These are phyloP conservation scores for Prosopis cineraria DNA, from an alignment of 306 rosid genomes.

Conservation along the genomic window DNA sequence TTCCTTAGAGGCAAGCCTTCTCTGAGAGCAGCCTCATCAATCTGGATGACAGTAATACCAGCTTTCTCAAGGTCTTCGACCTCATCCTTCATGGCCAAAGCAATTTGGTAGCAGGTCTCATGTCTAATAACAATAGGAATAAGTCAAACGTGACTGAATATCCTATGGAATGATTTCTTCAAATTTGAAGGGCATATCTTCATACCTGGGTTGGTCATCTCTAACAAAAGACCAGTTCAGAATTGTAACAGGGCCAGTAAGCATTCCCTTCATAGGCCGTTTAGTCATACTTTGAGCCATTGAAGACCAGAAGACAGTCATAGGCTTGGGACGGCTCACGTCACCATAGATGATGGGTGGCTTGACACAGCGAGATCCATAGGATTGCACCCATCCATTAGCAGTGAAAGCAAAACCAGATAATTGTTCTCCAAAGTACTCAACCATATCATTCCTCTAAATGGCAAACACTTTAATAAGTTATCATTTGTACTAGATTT, in stretches of 20 bases:
- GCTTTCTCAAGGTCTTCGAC: slow-evolving; percentile 91
- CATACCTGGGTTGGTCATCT: slow-evolving; percentile 84
- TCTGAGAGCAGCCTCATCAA: slow-evolving; percentile 89
- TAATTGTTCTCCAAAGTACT: slow-evolving; percentile 87
- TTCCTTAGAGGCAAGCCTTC: slow-evolving; percentile 86
- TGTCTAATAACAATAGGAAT: slow-evolving; percentile 45
- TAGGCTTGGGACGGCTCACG: slow-evolving; percentile 88
- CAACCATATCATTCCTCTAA: slow-evolving; percentile 96
- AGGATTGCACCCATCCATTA: slow-evolving; percentile 95
- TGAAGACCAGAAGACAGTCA: slow-evolving; percentile 92
- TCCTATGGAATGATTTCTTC: neutral
- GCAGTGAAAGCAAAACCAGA: slow-evolving; percentile 88
- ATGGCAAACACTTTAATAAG: slow-evolving; percentile 18
- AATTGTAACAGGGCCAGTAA: slow-evolving; percentile 88
- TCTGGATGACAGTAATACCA: slow-evolving; percentile 75
- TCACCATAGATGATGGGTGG: slow-evolving; percentile 92
- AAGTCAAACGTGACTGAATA: slow-evolving; percentile 15
- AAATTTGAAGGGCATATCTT: neutral
- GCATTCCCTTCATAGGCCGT: slow-evolving; percentile 94
- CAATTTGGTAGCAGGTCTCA: slow-evolving; percentile 88
- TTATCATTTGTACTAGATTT: slow-evolving; percentile 21
- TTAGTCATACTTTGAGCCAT: slow-evolving; percentile 70
- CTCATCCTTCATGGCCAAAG: slow-evolving; percentile 89
- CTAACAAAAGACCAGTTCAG: slow-evolving; percentile 90
- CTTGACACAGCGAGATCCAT: slow-evolving; percentile 85